Evolutionary conservation across 306 rosid species (phyloP).

Genomic region (Vigna unguiculata): DNA sequence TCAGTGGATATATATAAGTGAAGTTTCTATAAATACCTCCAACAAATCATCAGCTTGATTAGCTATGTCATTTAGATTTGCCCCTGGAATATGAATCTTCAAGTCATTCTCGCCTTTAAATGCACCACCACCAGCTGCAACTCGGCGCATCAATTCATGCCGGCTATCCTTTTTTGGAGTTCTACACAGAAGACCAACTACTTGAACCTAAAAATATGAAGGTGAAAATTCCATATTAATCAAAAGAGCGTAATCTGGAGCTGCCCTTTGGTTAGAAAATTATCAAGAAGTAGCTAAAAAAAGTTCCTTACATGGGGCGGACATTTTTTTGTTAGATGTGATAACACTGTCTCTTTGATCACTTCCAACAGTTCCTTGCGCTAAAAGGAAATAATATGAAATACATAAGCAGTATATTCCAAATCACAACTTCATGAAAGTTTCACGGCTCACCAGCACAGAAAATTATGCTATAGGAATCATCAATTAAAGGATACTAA

Average conservation of each 20-base stretch:
- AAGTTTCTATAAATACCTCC: conserved; percentile 65
- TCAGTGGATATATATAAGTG: conserved; percentile 17
- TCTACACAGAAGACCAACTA: conserved; percentile 90
- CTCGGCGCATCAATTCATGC: conserved; percentile 86
- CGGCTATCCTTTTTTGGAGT: conserved; percentile 91
- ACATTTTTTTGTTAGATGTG: conserved; percentile 83
- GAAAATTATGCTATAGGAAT: conserved; percentile 27
- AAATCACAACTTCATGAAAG: conserved; percentile 28
- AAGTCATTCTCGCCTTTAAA: conserved; percentile 71
- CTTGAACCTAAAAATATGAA: conserved; percentile 74
- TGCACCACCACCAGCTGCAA: conserved; percentile 90
- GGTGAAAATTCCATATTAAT: conserved; percentile 16
- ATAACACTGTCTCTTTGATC: conserved; percentile 91
- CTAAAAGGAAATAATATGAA: conserved; percentile 49
- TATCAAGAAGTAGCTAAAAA: conserved; percentile 31
- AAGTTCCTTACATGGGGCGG: conserved; percentile 84
- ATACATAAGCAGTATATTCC: conserved; percentile 28
- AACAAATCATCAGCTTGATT: conserved; percentile 96
- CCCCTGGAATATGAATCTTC: conserved; percentile 82
- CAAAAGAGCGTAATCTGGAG: conserved; percentile 18
- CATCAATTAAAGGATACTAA: conserved; percentile 12
- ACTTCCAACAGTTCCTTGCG: conserved; percentile 89
- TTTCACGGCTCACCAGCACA: conserved; percentile 2
- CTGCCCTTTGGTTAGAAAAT: conserved; percentile 14
- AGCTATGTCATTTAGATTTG: conserved; percentile 91